Conservation (phyloP, 306 rosid genomes). For the Sechiopsis laciniata region DNA sequence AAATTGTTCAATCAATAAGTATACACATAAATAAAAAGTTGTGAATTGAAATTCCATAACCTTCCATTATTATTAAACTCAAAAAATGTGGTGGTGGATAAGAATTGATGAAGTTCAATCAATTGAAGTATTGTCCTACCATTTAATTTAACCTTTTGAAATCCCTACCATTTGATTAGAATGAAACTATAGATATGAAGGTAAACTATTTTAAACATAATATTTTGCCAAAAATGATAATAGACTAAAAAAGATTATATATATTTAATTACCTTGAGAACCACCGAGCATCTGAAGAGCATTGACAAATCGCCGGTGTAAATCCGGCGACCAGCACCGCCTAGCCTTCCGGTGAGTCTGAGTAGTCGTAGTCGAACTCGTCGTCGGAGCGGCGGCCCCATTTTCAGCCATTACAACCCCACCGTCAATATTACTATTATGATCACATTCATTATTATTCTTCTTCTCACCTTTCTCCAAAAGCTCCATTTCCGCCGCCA, state of each 20-base stretch:
- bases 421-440: not conserved
- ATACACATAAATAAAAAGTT: no score
- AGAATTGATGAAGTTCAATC: no score
- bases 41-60: no score
- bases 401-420: not conserved
- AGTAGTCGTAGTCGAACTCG: not conserved
- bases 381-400: not conserved
- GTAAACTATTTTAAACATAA: no score
- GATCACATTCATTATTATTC: not conserved
- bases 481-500: constrained; percentile 6
- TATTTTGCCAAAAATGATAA: not conserved
- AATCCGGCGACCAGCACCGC: constrained; percentile 70
- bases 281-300: constrained; percentile 78
- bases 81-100: no score
- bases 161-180: no score
- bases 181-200: no score
- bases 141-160: no score
- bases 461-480: constrained; percentile 17
- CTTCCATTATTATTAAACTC: no score
- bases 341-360: constrained; percentile 61
- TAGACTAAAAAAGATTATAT: not conserved
- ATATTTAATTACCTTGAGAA: constrained; percentile 51
- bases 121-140: no score
- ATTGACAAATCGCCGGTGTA: constrained; percentile 64
- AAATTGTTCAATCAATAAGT: no score